Evolutionary conservation across 2,329 filamentous ascomycete genomes (phyloP).

Genomic region (Fusarium citri): DNA sequence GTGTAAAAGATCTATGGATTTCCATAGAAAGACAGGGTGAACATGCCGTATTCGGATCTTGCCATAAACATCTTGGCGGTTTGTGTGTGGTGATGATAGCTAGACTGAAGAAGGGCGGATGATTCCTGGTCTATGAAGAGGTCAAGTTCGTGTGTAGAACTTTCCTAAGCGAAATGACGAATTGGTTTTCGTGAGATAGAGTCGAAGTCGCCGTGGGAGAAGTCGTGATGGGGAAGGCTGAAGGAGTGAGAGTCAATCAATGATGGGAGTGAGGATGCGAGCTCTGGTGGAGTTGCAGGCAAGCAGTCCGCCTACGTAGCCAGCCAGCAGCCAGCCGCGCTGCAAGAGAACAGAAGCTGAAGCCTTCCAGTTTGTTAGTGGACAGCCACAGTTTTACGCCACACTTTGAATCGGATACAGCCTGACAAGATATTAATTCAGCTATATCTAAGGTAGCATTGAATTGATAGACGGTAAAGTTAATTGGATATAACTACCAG

Average conservation of each 20-base stretch:
- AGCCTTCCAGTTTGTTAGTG: conserved; percentile 25
- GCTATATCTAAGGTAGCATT: not conserved
- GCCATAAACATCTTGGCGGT: conserved; percentile 95
- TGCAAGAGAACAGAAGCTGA: conserved; percentile 20
- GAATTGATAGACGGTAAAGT: not conserved
- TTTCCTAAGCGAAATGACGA: not conserved
- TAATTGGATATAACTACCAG: not conserved
- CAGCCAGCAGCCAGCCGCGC: conserved; percentile 12
- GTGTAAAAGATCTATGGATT: conserved; percentile 12
- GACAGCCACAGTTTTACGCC: conserved; percentile 39
- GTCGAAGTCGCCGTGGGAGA: conserved; percentile 2
- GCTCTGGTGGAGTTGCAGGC: conserved; percentile 50
- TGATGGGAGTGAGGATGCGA: conserved; percentile 40
- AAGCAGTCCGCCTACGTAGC: conserved; percentile 56
- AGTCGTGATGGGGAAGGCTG: conserved; percentile 18
- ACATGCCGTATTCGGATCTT: conserved; percentile 98
- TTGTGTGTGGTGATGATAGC: conserved; percentile 33
- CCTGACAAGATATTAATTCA: not conserved
- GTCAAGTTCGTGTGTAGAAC: not conserved
- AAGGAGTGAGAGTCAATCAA: conserved; percentile 24
- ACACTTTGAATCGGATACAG: conserved; percentile 9
- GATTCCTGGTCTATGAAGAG: conserved; percentile 12
- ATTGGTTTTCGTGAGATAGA: not conserved
- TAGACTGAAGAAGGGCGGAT: conserved; percentile 20
- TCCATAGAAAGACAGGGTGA: conserved; percentile 40